Evolutionary conservation across 208 protist genomes (phyloP), one percentile per base, ranked within the genome.

Genomic region (Lotmaria passim): DNA sequence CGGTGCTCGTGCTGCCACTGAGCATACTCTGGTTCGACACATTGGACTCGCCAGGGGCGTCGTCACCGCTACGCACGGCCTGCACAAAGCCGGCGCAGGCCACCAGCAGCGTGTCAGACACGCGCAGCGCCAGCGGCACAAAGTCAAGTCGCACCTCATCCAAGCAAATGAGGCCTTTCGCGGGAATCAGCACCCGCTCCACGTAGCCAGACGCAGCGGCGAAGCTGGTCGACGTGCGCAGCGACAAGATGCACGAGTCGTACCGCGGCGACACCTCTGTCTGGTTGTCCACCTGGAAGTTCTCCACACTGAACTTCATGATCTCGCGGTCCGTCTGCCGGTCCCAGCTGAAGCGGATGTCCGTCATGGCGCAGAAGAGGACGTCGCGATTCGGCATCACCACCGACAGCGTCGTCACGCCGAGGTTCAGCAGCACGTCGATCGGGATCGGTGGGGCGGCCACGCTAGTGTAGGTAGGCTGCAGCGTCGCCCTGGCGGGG

Each of bases 241-340:
- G 64, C 21, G 92, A 78, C n/a, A 92, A 52, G 21, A 93, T 21
- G 63, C 80, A 88, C 17, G 88, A 85, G 28, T 89, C 85, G 79
- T 92, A 94, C 39, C 74, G 62, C 17, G 92, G 92, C 39, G 81
- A 79, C 26, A 83, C 65, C 77, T 97, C 89, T 23, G 82, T 86
- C 67, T 95, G 87, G 69, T 97, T 97, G 65, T 97, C 92, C 17
- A 95, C 71, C 75, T 97, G 92, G 62, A 92, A 91, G 66, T 94
- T 95, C 52, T 81, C 71, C 2, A 97, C 56, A 64, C 83, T 89
- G 64, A 94, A 87, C 50, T 79, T 66, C 19, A 80, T 52, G 39
- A 64, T 28, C 73, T 96, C 89, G 31, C 73, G 79, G 21, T 65
- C 58, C 30, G 74, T 73, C 30, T 81, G 43, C 14, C 89, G 76